Evolutionary conservation across 83 land plant genomes (phyloP), one percentile per base, ranked within the genome.

Genomic region (Isoetes engelmannii): DNA sequence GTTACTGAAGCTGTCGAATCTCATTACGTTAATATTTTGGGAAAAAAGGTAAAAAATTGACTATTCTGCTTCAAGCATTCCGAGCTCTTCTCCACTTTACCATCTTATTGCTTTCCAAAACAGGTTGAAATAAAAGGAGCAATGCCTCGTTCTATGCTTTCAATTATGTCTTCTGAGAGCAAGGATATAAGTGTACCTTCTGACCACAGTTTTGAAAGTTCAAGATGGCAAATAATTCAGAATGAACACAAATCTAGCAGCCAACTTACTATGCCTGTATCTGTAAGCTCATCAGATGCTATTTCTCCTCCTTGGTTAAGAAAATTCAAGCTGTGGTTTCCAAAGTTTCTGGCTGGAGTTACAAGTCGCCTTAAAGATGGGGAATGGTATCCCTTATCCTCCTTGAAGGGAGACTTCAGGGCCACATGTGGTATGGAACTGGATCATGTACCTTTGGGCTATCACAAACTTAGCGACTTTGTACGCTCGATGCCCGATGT

Each of bases 331-430:
- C 73, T 72, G 18, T 88, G 92, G 92, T 72, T 88, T 6, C 92
- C 92, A 37, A 48, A 56, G 13, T 83, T 75, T 72, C 65, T 88
- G 21, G 63, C 79, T 0, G 75, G 77, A 57, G 82, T 63, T 12
- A 78, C 74, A 7, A 76, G 45, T 45, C 79, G 78, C 49, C 72
- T 75, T 15, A 69, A 54, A 59, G 83, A 80, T 48, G 88, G 88
- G 44, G 82, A 84, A 47, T 78, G 75, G 67, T 87, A 87, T 66
- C 82, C 90, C 15, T 80, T 87, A 6, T 84, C 87, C 45, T 87
- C 90, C 68, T 79, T 87, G 45, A 88, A 88, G 65, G 83, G 78
- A 7, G 92, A 88, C 75, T 88, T 85, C 75, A 80, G 86, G 72
- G 86, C 86, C 17, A 83, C 79, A 6, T 88, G 81, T 61, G 84